Percentiles rank a stretch among this genome's conserved stretches.
These are phyloP conservation scores for Avena sativa DNA, from an alignment of 176 grass and related monocot genomes.

Conservation along the genomic window DNA sequence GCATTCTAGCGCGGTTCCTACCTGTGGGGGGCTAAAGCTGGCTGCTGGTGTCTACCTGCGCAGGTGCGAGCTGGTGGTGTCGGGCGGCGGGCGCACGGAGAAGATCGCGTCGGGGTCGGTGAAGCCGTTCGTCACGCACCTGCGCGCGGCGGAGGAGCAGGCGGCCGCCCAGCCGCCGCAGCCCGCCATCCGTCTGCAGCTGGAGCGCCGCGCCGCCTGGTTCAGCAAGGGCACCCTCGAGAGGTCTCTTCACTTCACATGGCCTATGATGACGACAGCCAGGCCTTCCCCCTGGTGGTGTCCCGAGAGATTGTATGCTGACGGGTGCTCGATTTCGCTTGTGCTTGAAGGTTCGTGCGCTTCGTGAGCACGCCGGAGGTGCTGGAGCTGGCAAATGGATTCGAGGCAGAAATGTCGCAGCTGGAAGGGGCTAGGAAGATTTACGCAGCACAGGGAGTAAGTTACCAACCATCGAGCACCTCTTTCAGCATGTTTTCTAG, in stretches of 20 bases:
- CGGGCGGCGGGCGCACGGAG: slow-evolving; percentile 84
- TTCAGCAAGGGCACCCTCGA: slow-evolving; percentile 98
- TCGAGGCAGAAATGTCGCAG: slow-evolving; percentile 93
- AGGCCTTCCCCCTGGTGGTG: background rate
- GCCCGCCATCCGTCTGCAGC: slow-evolving; percentile 69
- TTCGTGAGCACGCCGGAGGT: slow-evolving; percentile 98
- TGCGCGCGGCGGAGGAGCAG: slow-evolving; percentile 91
- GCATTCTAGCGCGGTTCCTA: slow-evolving; percentile 12
- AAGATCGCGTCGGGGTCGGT: slow-evolving; percentile 95
- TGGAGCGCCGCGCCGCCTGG: slow-evolving; percentile 66
- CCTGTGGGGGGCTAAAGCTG: slow-evolving; percentile 32
- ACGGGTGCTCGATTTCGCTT: slow-evolving; percentile 35
- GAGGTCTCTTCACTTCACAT: slow-evolving; percentile 59
- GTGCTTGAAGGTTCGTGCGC: slow-evolving; percentile 79
- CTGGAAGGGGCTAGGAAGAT: slow-evolving; percentile 95
- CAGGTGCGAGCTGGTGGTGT: slow-evolving; percentile 96
- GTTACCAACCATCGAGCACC: slow-evolving; percentile 37
- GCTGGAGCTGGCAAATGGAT: slow-evolving; percentile 77
- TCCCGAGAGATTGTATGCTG: slow-evolving; percentile 23
- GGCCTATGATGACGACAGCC: background rate
- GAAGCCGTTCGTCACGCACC: slow-evolving; percentile 85
- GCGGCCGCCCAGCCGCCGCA: slow-evolving; percentile 45
- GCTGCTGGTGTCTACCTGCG: slow-evolving; percentile 13
- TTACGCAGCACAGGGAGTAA: slow-evolving; percentile 82
- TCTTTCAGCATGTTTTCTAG: slow-evolving; percentile 30